phyloP scores from a whole-genome alignment of 257 asterid species.

The Capsicum baccatum region DNA sequence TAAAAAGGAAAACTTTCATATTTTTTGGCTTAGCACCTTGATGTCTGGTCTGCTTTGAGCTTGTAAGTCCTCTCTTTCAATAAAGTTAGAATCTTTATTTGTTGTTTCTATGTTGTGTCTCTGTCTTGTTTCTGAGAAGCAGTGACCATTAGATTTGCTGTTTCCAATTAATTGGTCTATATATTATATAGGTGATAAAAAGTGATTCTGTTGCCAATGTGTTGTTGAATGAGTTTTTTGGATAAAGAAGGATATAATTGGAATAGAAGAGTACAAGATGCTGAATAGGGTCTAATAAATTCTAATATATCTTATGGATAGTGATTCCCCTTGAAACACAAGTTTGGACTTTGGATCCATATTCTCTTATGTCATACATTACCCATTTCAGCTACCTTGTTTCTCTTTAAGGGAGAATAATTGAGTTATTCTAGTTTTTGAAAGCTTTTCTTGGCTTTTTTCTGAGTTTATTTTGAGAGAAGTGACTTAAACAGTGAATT shows the following conservation, averaged over 20 bases:
- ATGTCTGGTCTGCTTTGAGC: conserved; percentile 24
- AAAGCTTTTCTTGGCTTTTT: background rate
- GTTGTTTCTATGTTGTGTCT: background rate
- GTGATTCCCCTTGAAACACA: conserved; percentile 43
- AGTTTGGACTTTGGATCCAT: conserved; percentile 42
- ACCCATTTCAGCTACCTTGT: background rate
- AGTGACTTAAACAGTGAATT: background rate
- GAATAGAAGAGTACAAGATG: conserved; percentile 40
- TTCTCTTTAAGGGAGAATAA: background rate
- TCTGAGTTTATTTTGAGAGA: too few species aligned
- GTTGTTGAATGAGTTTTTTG: conserved; percentile 33
- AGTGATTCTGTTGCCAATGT: conserved; percentile 26
- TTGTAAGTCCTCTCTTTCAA: conserved; percentile 27
- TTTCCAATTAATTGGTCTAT: conserved; percentile 27
- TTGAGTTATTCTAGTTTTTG: conserved; percentile 19
- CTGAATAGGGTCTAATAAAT: conserved; percentile 34
- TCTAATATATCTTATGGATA: conserved; percentile 39
- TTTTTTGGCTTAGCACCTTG: background rate
- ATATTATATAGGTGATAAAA: conserved; percentile 21
- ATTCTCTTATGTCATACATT: conserved; percentile 43
- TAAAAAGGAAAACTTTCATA: background rate
- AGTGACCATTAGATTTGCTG: conserved; percentile 26
- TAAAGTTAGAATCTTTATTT: background rate
- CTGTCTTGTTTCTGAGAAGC: conserved; percentile 19
- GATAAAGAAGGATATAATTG: conserved; percentile 41